Base-by-base conservation (phyloP, 2,329 filamentous ascomycete species). In the Exophiala sp. region DNA sequence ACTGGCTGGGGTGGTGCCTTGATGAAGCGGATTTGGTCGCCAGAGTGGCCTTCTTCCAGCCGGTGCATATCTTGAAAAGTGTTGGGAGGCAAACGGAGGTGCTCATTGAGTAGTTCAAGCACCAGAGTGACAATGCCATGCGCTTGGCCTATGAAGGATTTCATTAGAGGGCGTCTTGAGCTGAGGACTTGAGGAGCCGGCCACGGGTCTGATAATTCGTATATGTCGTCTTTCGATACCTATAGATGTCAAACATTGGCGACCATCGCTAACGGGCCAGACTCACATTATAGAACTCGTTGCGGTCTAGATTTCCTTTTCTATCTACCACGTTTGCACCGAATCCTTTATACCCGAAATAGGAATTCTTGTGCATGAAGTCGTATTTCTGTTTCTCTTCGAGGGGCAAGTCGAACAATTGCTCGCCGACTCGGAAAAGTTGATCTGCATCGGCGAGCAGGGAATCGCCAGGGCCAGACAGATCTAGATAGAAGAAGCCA, bases 401-500 rank as follows among this genome's bases (percentile, higher is more conserved):
- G 0, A 76, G 57, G 1, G 72, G 70, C 0, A 83, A 63, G 3
- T 75, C 69, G 61, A 79, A 82, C 10, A 82, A 69, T 3, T 63
- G 53, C 47, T 73, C 66, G 55, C 73, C 75, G 5, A 80, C 65
- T 2, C 64, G 46, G 59, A 81, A 81, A 5, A 82, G 63, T 1
- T 64, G 53, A 38, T 78, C 71, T 2, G 75, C 74, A 52, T 77
- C 68, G 1, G 60, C 39, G 1, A 81, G 67, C 3, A 81, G 62
- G 1, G 63, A 62, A 11, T 69, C 62, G 5, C 76, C 77, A 14
- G 69, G 56, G 2, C 65, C 59, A 18, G 69, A 66, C 2, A 82
- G 65, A 58, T 82, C 76, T 5, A 83, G 69, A 58, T 82, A 82
- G 68, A 82, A 82, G 68, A 83, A 82, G 1, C 80, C 79, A 1